Conservation (phyloP, 2,329 filamentous ascomycete genomes). For the Alternaria metachromatica region DNA sequence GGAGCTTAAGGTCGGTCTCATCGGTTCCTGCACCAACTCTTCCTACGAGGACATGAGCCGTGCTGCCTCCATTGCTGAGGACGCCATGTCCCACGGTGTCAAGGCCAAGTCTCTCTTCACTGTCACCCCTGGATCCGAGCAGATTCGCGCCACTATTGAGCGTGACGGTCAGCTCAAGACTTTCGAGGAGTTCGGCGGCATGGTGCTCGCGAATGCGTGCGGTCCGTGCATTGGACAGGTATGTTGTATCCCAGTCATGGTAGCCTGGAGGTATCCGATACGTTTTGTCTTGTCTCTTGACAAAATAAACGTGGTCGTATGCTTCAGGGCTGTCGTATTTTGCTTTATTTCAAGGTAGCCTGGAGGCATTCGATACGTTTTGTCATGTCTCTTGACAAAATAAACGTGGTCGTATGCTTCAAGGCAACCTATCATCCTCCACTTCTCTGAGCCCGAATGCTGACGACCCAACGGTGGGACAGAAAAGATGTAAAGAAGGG, state of each 20-base stretch:
- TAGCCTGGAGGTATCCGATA: background rate
- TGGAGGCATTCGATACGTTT: too few species aligned
- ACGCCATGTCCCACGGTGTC: constrained; percentile 88
- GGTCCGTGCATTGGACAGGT: constrained; percentile 65
- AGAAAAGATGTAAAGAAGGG: constrained; percentile 93
- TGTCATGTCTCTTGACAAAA: too few species aligned
- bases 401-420: background rate
- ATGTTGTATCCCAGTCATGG: constrained; percentile 1
- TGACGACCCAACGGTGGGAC: constrained; percentile 71
- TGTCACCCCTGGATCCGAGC: constrained; percentile 95
- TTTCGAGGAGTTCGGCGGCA: constrained; percentile 93
- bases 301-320: background rate
- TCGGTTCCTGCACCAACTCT: constrained; percentile 97
- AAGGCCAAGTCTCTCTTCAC: constrained; percentile 95
- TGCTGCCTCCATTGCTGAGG: constrained; percentile 86
- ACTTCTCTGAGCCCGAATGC: background rate
- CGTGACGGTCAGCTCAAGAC: constrained; percentile 88
- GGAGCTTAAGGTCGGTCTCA: constrained; percentile 94
- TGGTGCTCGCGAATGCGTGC: constrained; percentile 94
- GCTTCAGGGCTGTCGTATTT: background rate
- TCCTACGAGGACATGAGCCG: constrained; percentile 91
- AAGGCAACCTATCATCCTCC: constrained; percentile 8
- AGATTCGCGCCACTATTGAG: constrained; percentile 88
- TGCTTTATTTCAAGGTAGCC: too few species aligned
- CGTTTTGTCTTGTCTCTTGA: background rate